A percentile compares a stretch with the other conserved stretches of the same genome.
Evolutionary conservation across 192 early-diverging fungal genomes (phyloP).

Genomic region (Linnemannia hyalina): DNA sequence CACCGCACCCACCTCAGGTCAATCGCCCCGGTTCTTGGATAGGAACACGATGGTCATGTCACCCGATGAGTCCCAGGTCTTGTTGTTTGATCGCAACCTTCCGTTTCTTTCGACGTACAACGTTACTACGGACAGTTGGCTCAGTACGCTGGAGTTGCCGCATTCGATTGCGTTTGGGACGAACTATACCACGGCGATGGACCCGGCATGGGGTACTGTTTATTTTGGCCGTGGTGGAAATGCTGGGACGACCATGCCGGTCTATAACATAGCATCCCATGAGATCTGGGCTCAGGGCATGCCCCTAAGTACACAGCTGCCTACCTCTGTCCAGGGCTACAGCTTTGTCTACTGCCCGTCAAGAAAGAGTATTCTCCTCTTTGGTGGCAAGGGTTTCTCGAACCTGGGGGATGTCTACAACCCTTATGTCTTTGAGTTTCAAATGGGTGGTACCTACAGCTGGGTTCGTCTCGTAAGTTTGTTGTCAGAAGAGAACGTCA

Average conservation of each 20-base stretch:
- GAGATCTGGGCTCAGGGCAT: background rate
- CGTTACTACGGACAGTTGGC: background rate
- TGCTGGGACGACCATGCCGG: background rate
- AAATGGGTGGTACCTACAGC: background rate
- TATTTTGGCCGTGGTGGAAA: background rate
- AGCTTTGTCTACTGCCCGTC: background rate
- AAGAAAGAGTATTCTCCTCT: conserved; percentile 9
- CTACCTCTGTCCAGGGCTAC: background rate
- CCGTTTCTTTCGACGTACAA: background rate
- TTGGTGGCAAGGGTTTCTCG: background rate
- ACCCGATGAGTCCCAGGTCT: background rate
- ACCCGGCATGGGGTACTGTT: background rate
- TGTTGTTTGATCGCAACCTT: background rate
- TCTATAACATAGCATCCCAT: background rate
- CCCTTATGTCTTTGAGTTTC: conserved; percentile 1
- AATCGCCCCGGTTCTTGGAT: background rate
- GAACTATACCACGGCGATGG: background rate
- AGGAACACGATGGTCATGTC: background rate
- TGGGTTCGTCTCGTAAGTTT: conserved; percentile 6
- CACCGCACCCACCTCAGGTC: background rate
- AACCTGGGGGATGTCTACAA: background rate
- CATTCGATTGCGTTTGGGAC: background rate
- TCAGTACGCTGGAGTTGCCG: background rate
- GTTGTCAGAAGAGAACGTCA: background rate
- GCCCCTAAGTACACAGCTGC: background rate